Conservation (phyloP, 1,284 basidiomycete species). For the Xerocomus subilludens region DNA sequence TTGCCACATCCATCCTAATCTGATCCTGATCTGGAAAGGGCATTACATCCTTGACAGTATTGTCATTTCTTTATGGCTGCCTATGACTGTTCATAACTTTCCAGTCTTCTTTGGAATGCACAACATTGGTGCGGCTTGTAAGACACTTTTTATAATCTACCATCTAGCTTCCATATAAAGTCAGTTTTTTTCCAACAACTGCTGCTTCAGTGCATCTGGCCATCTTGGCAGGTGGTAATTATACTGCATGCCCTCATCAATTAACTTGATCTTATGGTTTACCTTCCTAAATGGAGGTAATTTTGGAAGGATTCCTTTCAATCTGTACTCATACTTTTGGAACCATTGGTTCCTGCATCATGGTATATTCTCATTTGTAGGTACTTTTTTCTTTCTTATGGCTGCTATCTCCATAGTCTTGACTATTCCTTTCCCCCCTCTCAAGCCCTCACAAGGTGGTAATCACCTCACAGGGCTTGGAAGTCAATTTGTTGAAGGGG, state of each 20-base stretch:
- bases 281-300: too few relatives aligned
- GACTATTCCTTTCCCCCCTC: background rate
- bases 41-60: slow-evolving; percentile 48
- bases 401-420: too few relatives aligned
- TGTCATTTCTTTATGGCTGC: slow-evolving; percentile 18
- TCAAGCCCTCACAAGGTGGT: background rate
- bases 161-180: background rate
- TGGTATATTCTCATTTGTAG: too few relatives aligned
- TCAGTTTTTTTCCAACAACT: too few relatives aligned
- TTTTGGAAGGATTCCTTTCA: background rate
- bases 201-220: too few relatives aligned
- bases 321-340: too few relatives aligned
- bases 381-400: too few relatives aligned
- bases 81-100: slow-evolving; percentile 24
- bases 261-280: too few relatives aligned
- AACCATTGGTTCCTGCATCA: too few relatives aligned
- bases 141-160: slow-evolving; percentile 8
- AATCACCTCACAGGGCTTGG: background rate
- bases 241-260: too few relatives aligned
- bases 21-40: slow-evolving; percentile 53
- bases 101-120: slow-evolving; percentile 14
- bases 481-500: background rate
- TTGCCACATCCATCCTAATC: slow-evolving; percentile 43
- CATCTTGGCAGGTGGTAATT: too few relatives aligned
- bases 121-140: background rate